phyloP scores from a whole-genome alignment of 225 moss, liverwort and hornwort species.

The Marchantia polymorpha region DNA sequence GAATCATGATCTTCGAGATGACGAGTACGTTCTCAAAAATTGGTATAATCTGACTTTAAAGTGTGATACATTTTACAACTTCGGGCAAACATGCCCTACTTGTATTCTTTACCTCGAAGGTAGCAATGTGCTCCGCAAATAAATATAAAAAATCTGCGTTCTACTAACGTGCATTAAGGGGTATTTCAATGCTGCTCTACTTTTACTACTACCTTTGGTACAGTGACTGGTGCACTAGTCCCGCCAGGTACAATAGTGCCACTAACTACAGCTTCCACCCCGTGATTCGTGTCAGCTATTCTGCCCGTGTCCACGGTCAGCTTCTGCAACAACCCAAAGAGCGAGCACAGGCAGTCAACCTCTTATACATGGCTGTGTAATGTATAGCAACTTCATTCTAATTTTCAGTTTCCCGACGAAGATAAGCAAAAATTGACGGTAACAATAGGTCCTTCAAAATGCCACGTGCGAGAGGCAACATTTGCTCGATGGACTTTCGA shows the following conservation, averaged over 20 bases:
- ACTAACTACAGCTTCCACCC: background rate
- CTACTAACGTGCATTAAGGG: background rate
- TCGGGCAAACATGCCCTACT: background rate
- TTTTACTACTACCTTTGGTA: background rate
- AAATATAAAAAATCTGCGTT: background rate
- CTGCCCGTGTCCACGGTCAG: background rate
- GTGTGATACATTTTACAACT: background rate
- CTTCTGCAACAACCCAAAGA: background rate
- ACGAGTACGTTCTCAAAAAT: background rate
- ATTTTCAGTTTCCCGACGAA: too few species aligned
- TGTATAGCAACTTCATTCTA: too few species aligned
- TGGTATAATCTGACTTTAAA: background rate
- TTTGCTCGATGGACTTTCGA: too few species aligned
- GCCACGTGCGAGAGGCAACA: too few species aligned
- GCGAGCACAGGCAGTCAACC: too few species aligned
- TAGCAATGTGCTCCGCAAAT: background rate
- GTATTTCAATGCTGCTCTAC: constrained; percentile 8
- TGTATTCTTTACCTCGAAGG: background rate
- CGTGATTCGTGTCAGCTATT: background rate
- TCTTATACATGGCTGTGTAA: too few species aligned
- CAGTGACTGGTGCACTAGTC: background rate
- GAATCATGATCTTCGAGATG: background rate
- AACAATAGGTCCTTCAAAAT: too few species aligned
- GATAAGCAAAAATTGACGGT: too few species aligned
- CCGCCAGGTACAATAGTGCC: background rate